phyloP scores from a whole-genome alignment of 2,329 filamentous ascomycete species.

The Pyricularia pennisetigena region DNA sequence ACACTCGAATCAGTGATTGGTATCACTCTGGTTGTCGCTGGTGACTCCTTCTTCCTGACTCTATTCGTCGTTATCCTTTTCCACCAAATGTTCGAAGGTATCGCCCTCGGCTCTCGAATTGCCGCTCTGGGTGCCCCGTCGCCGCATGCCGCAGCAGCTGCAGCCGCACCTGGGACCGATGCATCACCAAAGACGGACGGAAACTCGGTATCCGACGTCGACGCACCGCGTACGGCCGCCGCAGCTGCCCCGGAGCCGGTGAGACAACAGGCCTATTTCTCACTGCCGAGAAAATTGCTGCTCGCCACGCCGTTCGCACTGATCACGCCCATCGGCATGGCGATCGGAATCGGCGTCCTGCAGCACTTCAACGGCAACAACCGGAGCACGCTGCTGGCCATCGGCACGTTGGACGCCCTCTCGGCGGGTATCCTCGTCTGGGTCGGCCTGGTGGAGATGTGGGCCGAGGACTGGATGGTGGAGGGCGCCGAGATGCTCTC shows the following conservation, averaged over 20 bases:
- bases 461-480: slow-evolving; percentile 64
- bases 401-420: slow-evolving; percentile 64
- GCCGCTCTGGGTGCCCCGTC: slow-evolving; percentile 38
- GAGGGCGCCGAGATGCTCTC: slow-evolving; percentile 42
- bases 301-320: slow-evolving; percentile 58
- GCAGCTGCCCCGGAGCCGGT: slow-evolving; percentile 6
- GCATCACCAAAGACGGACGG: background rate
- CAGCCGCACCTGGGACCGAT: slow-evolving; percentile 5
- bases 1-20: slow-evolving; percentile 41
- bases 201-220: slow-evolving; percentile 3
- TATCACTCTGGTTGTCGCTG: slow-evolving; percentile 51
- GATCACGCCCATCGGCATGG: slow-evolving; percentile 71
- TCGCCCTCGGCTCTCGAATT: slow-evolving; percentile 64
- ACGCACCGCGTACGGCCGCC: background rate
- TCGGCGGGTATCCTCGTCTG: slow-evolving; percentile 70
- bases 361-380: slow-evolving; percentile 65
- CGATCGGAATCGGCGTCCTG: slow-evolving; percentile 65
- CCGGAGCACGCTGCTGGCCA: slow-evolving; percentile 55
- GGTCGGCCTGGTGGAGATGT: slow-evolving; percentile 74
- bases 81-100: slow-evolving; percentile 70
- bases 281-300: slow-evolving; percentile 41
- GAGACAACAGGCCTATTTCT: slow-evolving; percentile 14
- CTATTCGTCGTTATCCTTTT: slow-evolving; percentile 63
- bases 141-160: slow-evolving; percentile 4
- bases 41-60: slow-evolving; percentile 44